A percentile compares a stretch with the other conserved stretches of the same genome.
Conservation (phyloP, 148 eudicot species). For the Rhododendron griersonianum region DNA sequence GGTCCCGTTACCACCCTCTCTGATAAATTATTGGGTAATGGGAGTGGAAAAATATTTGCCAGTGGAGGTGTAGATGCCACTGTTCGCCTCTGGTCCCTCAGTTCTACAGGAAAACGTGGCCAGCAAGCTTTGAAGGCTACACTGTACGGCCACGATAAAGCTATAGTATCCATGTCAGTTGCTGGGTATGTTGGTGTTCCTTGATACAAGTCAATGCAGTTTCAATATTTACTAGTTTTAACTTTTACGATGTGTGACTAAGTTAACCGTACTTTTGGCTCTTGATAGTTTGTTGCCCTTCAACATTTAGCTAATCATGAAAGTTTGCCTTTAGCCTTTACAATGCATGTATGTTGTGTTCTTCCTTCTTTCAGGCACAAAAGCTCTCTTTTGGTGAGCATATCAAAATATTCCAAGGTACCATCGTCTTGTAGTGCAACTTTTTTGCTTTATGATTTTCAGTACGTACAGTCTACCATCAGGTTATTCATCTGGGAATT, state of each 20-base stretch:
- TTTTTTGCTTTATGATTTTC: neutral
- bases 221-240: neutral
- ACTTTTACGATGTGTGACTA: neutral
- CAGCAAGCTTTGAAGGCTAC: slow-evolving; percentile 65
- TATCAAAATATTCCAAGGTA: slow-evolving; percentile 77
- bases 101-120: slow-evolving; percentile 61
- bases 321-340: neutral
- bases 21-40: slow-evolving; percentile 59
- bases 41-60: slow-evolving; percentile 50
- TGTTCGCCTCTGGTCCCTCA: slow-evolving; percentile 81
- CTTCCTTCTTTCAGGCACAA: slow-evolving; percentile 55
- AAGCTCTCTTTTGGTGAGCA: slow-evolving; percentile 67
- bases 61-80: slow-evolving; percentile 87
- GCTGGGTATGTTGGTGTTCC: slow-evolving; percentile 50
- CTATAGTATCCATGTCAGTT: slow-evolving; percentile 53
- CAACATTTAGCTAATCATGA: neutral
- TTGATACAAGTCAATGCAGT: neutral
- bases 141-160: slow-evolving; percentile 62
- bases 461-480: neutral
- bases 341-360: neutral
- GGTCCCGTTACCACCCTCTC: slow-evolving; percentile 67
- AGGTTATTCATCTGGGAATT: neutral
- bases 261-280: neutral
- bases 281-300: neutral
- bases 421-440: neutral